These are phyloP conservation scores for Medicago ruthenica DNA, from an alignment of 306 rosid genomes.

Conservation along the genomic window DNA sequence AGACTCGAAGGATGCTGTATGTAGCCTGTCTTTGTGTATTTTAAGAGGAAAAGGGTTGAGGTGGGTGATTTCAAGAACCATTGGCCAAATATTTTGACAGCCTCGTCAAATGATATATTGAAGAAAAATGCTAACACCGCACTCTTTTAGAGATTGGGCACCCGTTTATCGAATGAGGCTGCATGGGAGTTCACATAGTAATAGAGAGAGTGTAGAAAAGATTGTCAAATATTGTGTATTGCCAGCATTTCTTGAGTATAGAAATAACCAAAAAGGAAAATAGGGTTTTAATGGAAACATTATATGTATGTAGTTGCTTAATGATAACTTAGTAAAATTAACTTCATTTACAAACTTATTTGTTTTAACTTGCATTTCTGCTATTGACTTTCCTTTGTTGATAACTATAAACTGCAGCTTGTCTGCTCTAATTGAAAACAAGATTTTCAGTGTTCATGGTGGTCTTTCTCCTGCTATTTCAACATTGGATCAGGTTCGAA, in stretches of 20 bases:
- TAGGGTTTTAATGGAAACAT: slow-evolving; percentile 23
- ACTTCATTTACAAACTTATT: slow-evolving; percentile 29
- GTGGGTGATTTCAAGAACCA: slow-evolving; percentile 17
- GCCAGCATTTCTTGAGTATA: background rate
- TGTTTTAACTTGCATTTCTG: slow-evolving; percentile 24
- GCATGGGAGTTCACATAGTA: background rate
- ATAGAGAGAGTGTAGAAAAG: slow-evolving; percentile 11
- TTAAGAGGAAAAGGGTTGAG: slow-evolving; percentile 23
- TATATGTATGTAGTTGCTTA: slow-evolving; percentile 35
- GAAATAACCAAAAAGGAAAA: slow-evolving; percentile 7
- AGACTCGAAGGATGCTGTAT: slow-evolving; percentile 33
- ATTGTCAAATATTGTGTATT: background rate
- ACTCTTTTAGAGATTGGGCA: slow-evolving; percentile 2
- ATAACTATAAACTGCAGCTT: slow-evolving; percentile 60
- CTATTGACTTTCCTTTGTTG: slow-evolving; percentile 37
- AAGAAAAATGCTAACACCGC: background rate
- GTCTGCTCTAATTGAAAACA: slow-evolving; percentile 94
- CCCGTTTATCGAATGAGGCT: background rate
- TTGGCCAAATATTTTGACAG: slow-evolving; percentile 2
- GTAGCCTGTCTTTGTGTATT: slow-evolving; percentile 7
- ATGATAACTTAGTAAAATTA: background rate
- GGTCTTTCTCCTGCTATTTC: slow-evolving; percentile 98
- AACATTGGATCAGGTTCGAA: slow-evolving; percentile 89
- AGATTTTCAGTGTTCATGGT: slow-evolving; percentile 95
- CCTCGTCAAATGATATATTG: background rate